Percentiles rank a stretch among this genome's conserved stretches.
Evolutionary conservation across 1,139 yeast species (phyloP).

Genomic region (Meyerozyma smithsonii): DNA sequence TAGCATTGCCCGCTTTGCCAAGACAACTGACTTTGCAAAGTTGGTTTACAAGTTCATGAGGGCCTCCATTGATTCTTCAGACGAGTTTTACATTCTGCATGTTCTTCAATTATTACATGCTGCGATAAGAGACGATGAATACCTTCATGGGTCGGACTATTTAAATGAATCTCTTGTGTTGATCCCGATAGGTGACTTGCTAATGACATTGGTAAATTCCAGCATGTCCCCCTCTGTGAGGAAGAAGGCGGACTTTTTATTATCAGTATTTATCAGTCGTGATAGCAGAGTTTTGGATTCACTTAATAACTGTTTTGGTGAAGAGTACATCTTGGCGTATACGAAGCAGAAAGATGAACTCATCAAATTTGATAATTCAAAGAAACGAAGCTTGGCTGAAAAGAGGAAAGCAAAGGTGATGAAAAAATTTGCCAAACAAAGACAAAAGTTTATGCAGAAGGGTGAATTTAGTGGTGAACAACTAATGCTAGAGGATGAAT

Average conservation of each 20-base stretch:
- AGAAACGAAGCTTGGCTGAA: slow-evolving; percentile 37
- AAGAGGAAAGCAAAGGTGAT: slow-evolving; percentile 34
- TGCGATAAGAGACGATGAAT: slow-evolving; percentile 51
- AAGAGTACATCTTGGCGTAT: slow-evolving; percentile 22
- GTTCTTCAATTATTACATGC: slow-evolving; percentile 68
- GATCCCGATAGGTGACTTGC: slow-evolving; percentile 52
- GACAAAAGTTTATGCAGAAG: slow-evolving; percentile 30
- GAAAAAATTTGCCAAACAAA: slow-evolving; percentile 39
- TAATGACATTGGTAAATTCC: slow-evolving; percentile 48
- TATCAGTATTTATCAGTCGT: slow-evolving; percentile 45
- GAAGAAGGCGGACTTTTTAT: slow-evolving; percentile 51
- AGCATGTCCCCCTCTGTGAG: slow-evolving; percentile 45
- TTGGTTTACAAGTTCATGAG: slow-evolving; percentile 53
- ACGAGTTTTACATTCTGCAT: slow-evolving; percentile 51
- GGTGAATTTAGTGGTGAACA: slow-evolving; percentile 21
- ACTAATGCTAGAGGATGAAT: slow-evolving; percentile 7
- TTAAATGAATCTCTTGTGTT: slow-evolving; percentile 44
- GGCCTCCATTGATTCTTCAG: slow-evolving; percentile 45
- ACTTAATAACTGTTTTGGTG: slow-evolving; percentile 55
- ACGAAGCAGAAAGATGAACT: slow-evolving; percentile 39
- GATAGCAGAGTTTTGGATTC: slow-evolving; percentile 47
- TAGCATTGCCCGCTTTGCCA: slow-evolving; percentile 47
- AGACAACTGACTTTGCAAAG: slow-evolving; percentile 50
- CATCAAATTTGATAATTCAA: slow-evolving; percentile 31
- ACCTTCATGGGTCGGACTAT: slow-evolving; percentile 30